phyloP scores from a whole-genome alignment of 208 protist species.

The Wallacemonas rigidus region DNA sequence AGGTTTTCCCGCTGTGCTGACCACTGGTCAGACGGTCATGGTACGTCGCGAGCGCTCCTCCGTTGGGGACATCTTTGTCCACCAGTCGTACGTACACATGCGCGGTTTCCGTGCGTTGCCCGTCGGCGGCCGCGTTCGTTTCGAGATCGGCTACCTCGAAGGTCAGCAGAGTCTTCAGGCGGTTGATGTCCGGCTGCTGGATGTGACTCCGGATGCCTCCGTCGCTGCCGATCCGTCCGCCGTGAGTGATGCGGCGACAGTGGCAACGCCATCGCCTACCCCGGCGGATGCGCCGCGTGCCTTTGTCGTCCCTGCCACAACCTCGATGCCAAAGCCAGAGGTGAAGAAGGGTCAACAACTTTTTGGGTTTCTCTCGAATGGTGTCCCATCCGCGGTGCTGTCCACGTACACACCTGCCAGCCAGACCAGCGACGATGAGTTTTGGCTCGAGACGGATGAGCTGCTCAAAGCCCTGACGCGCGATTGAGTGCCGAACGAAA shows the following conservation, averaged over 20 bases:
- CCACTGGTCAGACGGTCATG: slow-evolving; percentile 3
- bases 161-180: slow-evolving; percentile 51
- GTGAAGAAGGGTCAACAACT: background rate
- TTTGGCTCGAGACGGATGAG: background rate
- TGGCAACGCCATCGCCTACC: background rate
- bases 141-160: slow-evolving; percentile 49
- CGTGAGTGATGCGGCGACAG: background rate
- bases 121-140: slow-evolving; percentile 54
- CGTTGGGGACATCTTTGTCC: slow-evolving; percentile 69
- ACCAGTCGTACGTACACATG: slow-evolving; percentile 67
- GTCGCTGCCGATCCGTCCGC: background rate
- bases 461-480: background rate
- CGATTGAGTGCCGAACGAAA: background rate
- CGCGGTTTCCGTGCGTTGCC: slow-evolving; percentile 55
- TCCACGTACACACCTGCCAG: background rate
- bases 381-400: background rate
- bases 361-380: background rate
- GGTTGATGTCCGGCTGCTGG: slow-evolving; percentile 44
- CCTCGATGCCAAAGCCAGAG: background rate
- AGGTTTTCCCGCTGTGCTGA: background rate
- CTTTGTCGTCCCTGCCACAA: background rate
- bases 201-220: background rate
- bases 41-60: slow-evolving; percentile 30
- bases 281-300: background rate
- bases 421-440: background rate